A percentile compares a stretch with the other conserved stretches of the same genome.
Evolutionary conservation across 257 asterid species (phyloP).

Genomic region (Paulownia fortunei): DNA sequence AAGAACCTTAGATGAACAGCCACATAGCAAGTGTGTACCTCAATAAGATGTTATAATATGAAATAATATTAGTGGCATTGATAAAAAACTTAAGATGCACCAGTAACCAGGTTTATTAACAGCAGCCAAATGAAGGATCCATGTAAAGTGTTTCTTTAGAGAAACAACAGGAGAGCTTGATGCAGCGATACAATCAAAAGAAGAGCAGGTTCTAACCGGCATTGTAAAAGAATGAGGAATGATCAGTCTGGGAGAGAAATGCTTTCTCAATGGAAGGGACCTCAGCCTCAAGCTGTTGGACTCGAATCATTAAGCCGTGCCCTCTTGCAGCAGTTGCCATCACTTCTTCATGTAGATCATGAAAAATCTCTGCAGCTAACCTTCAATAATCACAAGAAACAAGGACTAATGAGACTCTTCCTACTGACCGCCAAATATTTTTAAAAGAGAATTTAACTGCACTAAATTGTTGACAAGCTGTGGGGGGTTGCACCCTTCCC

Average conservation of each 20-base stretch:
- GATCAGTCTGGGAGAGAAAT: slow-evolving; percentile 85
- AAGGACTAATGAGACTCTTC: slow-evolving; percentile 32
- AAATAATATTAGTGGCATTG: not conserved
- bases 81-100: not conserved
- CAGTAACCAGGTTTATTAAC: slow-evolving; percentile 9
- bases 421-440: slow-evolving; percentile 1
- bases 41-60: not conserved
- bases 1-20: slow-evolving; percentile 22
- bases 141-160: not conserved
- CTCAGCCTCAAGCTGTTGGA: slow-evolving; percentile 90
- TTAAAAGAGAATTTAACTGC: not conserved
- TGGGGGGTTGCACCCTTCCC: not conserved
- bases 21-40: not conserved
- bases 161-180: slow-evolving; percentile 12
- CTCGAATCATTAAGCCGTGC: slow-evolving; percentile 73
- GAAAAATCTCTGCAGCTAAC: slow-evolving; percentile 97
- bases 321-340: slow-evolving; percentile 95
- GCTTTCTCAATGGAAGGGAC: slow-evolving; percentile 83
- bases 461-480: not conserved
- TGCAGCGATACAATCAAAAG: slow-evolving; percentile 1
- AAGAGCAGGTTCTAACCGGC: slow-evolving; percentile 62
- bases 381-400: slow-evolving; percentile 60
- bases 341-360: slow-evolving; percentile 88
- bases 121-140: slow-evolving; percentile 32
- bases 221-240: slow-evolving; percentile 72